Evolutionary conservation across 73 alveolate genomes (phyloP).

Genomic region (Loxodes magnus): DNA sequence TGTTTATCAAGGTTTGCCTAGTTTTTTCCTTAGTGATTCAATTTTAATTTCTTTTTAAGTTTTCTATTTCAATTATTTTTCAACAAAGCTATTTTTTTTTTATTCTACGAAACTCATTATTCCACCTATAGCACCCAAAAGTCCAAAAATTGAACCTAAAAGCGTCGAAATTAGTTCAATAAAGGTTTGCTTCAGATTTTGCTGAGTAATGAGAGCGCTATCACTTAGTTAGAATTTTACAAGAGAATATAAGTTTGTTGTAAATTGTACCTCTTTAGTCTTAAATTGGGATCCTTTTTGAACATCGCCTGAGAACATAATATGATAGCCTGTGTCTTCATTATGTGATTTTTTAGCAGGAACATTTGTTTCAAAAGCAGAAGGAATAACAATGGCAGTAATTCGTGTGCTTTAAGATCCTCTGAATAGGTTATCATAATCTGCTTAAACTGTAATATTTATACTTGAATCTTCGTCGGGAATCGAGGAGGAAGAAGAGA

Average conservation of each 20-base stretch:
- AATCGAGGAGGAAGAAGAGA: conserved; percentile 5
- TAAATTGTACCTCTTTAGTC: background rate
- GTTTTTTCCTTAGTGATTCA: too few species aligned
- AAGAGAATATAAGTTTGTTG: background rate
- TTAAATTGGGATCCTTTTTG: background rate
- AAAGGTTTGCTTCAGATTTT: background rate
- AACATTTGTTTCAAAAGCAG: background rate
- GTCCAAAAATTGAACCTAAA: conserved; percentile 14
- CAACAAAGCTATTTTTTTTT: too few species aligned
- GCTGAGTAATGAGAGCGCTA: background rate
- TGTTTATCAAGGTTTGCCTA: too few species aligned
- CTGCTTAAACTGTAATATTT: background rate
- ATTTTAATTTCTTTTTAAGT: too few species aligned
- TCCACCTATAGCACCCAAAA: background rate
- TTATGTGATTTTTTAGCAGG: background rate
- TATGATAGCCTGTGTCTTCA: conserved; percentile 3
- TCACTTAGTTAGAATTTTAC: background rate
- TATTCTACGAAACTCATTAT: conserved; percentile 1
- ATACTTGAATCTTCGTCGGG: background rate
- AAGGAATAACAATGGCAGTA: background rate
- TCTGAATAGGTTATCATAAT: background rate
- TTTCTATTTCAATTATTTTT: too few species aligned
- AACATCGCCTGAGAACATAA: background rate
- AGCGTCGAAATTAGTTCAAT: background rate
- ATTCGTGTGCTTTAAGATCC: background rate